Conservation (phyloP, 225 moss, liverwort and hornwort genomes). For the Marchantia polymorpha region DNA sequence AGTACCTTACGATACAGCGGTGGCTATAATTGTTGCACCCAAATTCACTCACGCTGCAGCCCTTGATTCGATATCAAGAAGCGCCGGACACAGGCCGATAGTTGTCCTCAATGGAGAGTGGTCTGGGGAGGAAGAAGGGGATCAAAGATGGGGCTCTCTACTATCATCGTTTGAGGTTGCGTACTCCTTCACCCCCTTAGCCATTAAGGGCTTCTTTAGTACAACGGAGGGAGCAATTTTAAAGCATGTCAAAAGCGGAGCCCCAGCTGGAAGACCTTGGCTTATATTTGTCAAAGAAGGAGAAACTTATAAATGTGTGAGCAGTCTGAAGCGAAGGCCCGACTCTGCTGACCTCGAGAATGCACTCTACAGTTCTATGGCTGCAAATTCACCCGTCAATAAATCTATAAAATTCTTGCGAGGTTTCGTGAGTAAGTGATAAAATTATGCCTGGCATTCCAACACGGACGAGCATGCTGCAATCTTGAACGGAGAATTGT, state of each 20-base stretch:
- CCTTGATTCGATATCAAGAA: conserved; percentile 45
- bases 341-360: conserved; percentile 73
- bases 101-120: conserved; percentile 82
- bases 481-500: background rate
- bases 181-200: conserved; percentile 71
- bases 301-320: conserved; percentile 56
- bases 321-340: conserved; percentile 65
- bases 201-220: conserved; percentile 69
- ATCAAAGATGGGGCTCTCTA: conserved; percentile 49
- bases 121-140: conserved; percentile 65
- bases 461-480: background rate
- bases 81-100: conserved; percentile 58
- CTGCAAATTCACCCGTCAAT: conserved; percentile 85
- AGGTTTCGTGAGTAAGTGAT: conserved; percentile 51
- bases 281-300: conserved; percentile 73
- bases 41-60: conserved; percentile 36
- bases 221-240: conserved; percentile 83
- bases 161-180: conserved; percentile 64
- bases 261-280: conserved; percentile 75
- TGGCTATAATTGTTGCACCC: conserved; percentile 56
- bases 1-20: conserved; percentile 34
- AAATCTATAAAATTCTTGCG: conserved; percentile 85
- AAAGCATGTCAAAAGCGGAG: conserved; percentile 65
- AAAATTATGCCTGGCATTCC: background rate
- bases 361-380: conserved; percentile 82